Evolutionary conservation across 2,329 filamentous ascomycete species (phyloP).

Genomic region (Achaetomium macrosporum): DNA sequence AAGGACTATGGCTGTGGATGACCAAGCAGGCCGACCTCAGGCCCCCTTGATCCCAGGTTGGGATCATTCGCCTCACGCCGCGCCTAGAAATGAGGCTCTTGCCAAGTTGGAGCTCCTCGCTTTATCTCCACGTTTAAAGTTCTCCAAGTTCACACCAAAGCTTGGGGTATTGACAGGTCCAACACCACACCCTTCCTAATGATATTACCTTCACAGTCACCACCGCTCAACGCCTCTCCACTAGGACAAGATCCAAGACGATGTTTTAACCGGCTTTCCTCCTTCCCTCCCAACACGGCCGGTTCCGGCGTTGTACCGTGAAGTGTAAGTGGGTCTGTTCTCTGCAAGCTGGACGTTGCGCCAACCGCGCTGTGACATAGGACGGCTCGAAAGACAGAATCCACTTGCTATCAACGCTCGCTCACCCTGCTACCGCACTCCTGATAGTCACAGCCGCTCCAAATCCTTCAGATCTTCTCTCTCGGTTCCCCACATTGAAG

Average conservation of each 20-base stretch:
- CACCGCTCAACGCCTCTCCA: not conserved
- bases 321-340: slow-evolving; percentile 14
- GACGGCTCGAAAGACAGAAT: slow-evolving; percentile 18
- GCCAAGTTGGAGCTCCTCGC: slow-evolving; percentile 11
- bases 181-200: too few relatives aligned
- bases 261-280: slow-evolving; percentile 19
- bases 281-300: slow-evolving; percentile 3
- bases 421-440: not conserved
- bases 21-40: not conserved
- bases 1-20: too few relatives aligned
- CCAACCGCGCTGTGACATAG: slow-evolving; percentile 10
- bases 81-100: slow-evolving; percentile 17
- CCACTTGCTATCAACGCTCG: slow-evolving; percentile 15
- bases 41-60: not conserved
- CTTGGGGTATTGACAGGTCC: too few relatives aligned
- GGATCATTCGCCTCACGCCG: slow-evolving; percentile 7
- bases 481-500: slow-evolving; percentile 4
- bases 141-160: not conserved
- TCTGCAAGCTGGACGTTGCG: not conserved
- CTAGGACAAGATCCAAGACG: not conserved
- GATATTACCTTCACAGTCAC: not conserved
- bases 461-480: not conserved
- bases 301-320: slow-evolving; percentile 13
- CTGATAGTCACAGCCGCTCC: slow-evolving; percentile 18
- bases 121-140: slow-evolving; percentile 1